Evolutionary conservation across 108 stramenopile genomes (phyloP), one percentile per base, ranked within the genome.

Genomic region (Schizochytrium sp.): DNA sequence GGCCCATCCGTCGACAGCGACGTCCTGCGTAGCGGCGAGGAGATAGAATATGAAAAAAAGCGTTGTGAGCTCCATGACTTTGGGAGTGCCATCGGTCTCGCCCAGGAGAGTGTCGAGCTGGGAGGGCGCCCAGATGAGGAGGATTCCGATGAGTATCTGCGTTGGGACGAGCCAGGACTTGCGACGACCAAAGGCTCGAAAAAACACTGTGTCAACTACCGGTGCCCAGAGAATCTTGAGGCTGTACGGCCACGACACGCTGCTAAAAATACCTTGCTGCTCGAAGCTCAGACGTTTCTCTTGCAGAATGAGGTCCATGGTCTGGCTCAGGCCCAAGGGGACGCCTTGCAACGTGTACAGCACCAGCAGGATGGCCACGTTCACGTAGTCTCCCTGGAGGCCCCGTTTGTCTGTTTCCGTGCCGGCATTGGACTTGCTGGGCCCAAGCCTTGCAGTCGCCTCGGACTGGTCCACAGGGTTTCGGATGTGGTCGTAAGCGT

Each of bases 1-100:
- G 6, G 99, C 99, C 99, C 99, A 99, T 29, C 99, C 99, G 92
- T 99, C 99, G 8, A 99, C 98, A 44, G 99, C 99, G 89, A 99
- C 97, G 91, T 99, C 99, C 93, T 99, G 98, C 18, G 99, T 99
- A 16, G 99, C 99, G 96, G 98, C 98, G 41, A 99, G 94, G 88
- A 98, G 95, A 92, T 99, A 99, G 45, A 99, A 88, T 25, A 93
- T 89, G 88, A 98, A 96, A 94, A 99, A 99, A 91, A 96, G 98
- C 12, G 87, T 69, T 4, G 99, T 98, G 28, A 99, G 93, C 58
- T 94, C 94, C 88, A 89, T 83, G 19, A 97, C 95, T 88, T 97
- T 91, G 91, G 96, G 94, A 19, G 90, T 71, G 5, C 60, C 60
- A 18, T 44, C 63, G 34, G 58, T 44, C 23, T 88, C 88, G 91